Base-by-base conservation (phyloP, 805 yeast genomes). In the Candida rishiriensis region DNA sequence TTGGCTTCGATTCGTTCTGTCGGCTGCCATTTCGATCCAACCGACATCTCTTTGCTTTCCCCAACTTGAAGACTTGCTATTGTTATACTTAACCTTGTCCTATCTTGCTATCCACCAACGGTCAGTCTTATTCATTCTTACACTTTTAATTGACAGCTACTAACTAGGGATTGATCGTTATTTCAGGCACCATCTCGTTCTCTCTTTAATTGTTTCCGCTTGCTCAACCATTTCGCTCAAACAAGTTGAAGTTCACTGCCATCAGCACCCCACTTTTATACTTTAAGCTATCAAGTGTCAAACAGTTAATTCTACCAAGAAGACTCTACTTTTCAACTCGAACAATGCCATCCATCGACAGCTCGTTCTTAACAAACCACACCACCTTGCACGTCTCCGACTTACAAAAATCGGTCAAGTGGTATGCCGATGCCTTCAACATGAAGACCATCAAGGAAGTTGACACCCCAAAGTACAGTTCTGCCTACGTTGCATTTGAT, bases 311-410 rank as follows among this genome's bases (percentile, higher is more conserved):
- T 41, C 34, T 38, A 13, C 26, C 39, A 33, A 40, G 33, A 36
- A 40, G 36, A 31, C 31, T 38, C 10, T 36, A 42, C 3, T 39
- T 16, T 12, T 17, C 35, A 37, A 16, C 32, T 16, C n/a, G 10
- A 11, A 43, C 15, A 33, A 52, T 46, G 51, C 38, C 41, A 7
- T 14, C 42, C 11, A 33, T 65, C 36, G 72, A 72, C 48, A 43
- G 52, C 2, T 63, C 74, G 2, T 70, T 74, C 51, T 40, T 61
- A 12, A 69, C 74, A 51, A 87, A 86, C 69, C 88, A 83, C 60
- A 81, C 89, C 7, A 79, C 89, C 68, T 66, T 91, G 43, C 81
- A 97, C 51, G 79, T 91, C 55, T 82, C 88, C 57, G 88, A 91
- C 60, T 91, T 97, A 30, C 72, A 78, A 57, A 75, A 69, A 15